A percentile compares a stretch with the other conserved stretches of the same genome.
phyloP scores from a whole-genome alignment of 2,329 filamentous ascomycete species.

The Aspergillus alliaceus region DNA sequence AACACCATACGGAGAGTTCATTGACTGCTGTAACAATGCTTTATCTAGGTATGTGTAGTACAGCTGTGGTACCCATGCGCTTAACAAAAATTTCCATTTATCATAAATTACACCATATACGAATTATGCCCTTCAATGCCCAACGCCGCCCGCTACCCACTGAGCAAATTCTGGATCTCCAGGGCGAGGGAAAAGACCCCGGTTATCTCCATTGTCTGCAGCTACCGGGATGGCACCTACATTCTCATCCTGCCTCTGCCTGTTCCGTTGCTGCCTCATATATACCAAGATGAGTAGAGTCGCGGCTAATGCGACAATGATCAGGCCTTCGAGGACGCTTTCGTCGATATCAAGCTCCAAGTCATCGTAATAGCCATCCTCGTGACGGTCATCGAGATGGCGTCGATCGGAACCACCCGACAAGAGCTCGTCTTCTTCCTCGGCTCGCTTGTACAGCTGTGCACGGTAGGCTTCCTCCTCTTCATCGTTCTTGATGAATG shows the following conservation, averaged over 20 bases:
- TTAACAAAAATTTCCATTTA: background rate
- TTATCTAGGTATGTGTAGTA: too few relatives aligned
- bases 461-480: conserved; percentile 65
- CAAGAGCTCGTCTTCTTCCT: conserved; percentile 35
- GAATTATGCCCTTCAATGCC: conserved; percentile 38
- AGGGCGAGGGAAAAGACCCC: conserved; percentile 64
- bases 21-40: too few relatives aligned
- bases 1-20: too few relatives aligned
- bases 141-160: conserved; percentile 69
- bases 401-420: conserved; percentile 20
- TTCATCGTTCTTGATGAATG: conserved; percentile 74
- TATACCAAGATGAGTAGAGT: conserved; percentile 77
- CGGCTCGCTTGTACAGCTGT: conserved; percentile 45
- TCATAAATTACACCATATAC: background rate
- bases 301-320: conserved; percentile 76
- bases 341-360: conserved; percentile 67
- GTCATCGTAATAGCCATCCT: conserved; percentile 61
- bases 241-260: conserved; percentile 37
- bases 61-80: too few relatives aligned
- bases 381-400: conserved; percentile 32
- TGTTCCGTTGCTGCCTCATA: conserved; percentile 56
- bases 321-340: conserved; percentile 76
- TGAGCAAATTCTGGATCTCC: conserved; percentile 67
- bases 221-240: conserved; percentile 26
- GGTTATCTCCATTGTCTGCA: conserved; percentile 35